Base-by-base conservation (phyloP, 1,139 yeast species). In the Meyerozyma carpophila region DNA sequence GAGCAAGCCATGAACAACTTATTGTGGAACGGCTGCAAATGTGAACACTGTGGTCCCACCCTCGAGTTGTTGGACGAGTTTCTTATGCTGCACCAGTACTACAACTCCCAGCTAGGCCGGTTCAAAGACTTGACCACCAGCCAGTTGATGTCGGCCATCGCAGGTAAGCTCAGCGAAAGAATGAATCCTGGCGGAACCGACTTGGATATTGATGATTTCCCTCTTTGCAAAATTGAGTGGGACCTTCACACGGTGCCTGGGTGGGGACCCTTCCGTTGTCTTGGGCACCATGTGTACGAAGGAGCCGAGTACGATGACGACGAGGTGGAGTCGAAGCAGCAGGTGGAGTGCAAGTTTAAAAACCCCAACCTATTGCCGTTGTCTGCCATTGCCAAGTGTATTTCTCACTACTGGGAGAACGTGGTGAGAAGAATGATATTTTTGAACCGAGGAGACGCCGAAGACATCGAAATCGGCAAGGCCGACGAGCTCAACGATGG, bases 1-100 rank as follows among this genome's bases (percentile, higher is more conserved):
- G 93, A 84, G 50, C 82, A 81, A 45, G 62, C 83, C 8, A 79
- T 82, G 62, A 82, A 86, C 44, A 84, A 82, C 48, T 50, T 84
- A 43, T 59, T 85, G 36, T 85, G 91, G 90, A 84, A 83, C 57
- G 91, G 91, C 0, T 84, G 93, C 58, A 73, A 73, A 43, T 84
- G 94, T 56, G 48, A 51, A 0, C 77, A 73, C 49, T 84, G 94
- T 54, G 54, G 55, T 3, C 59, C 62, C 32, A 73, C 73, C 43
- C 61, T 84, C 25, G 71, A 70, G 0, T 50, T 72, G 10, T 65
- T 81, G 41, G 94, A 85, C 52, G 68, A 74, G 16, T 83, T 70
- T 50, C 58, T 84, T 43, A 72, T 82, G 72, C 72, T 75, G 43
- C 93, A 85, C 53, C 79, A 79, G 44, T 81, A 79, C 55, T 81